Percentiles rank a stretch among this genome's conserved stretches.
These are phyloP conservation scores for Russula brevipes DNA, from an alignment of 768 basidiomycete genomes.

Conservation along the genomic window DNA sequence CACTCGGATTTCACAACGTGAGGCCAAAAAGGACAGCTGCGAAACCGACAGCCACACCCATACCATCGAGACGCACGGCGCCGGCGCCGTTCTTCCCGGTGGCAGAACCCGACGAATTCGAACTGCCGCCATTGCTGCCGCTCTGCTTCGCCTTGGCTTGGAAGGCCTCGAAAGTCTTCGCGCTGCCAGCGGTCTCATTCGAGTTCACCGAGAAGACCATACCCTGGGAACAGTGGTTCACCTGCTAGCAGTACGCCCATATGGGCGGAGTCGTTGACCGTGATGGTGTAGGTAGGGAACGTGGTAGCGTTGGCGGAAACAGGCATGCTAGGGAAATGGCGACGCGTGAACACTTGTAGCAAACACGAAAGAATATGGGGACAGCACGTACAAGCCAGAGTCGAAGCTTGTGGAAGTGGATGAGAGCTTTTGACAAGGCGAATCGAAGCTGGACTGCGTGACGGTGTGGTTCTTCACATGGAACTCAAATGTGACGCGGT, in stretches of 20 bases:
- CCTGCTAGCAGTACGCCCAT: constrained; percentile 52
- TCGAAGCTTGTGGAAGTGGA: constrained; percentile 41
- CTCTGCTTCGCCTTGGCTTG: constrained; percentile 38
- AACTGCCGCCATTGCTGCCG: constrained; percentile 36
- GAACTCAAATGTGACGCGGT: constrained; percentile 41
- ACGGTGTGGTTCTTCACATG: constrained; percentile 38
- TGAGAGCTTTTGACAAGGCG: constrained; percentile 37
- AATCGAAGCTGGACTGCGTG: constrained; percentile 36
- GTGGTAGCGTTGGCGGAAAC: constrained; percentile 41
- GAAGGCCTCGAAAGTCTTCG: constrained; percentile 53
- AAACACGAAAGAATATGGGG: background rate
- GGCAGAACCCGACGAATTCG: constrained; percentile 9
- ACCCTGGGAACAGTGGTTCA: constrained; percentile 47
- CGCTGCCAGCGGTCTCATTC: constrained; percentile 36
- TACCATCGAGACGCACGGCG: constrained; percentile 19
- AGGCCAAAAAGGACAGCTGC: constrained; percentile 14
- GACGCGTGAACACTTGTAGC: background rate
- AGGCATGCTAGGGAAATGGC: constrained; percentile 36
- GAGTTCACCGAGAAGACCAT: constrained; percentile 61
- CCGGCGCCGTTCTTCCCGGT: constrained; percentile 19
- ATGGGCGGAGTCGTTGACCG: constrained; percentile 52
- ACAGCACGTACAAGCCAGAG: constrained; percentile 35
- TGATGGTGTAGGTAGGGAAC: constrained; percentile 50
- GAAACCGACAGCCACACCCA: background rate
- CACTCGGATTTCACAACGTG: background rate